These are phyloP conservation scores for Venturia carpophila DNA, from an alignment of 2,329 filamentous ascomycete genomes.

Conservation along the genomic window DNA sequence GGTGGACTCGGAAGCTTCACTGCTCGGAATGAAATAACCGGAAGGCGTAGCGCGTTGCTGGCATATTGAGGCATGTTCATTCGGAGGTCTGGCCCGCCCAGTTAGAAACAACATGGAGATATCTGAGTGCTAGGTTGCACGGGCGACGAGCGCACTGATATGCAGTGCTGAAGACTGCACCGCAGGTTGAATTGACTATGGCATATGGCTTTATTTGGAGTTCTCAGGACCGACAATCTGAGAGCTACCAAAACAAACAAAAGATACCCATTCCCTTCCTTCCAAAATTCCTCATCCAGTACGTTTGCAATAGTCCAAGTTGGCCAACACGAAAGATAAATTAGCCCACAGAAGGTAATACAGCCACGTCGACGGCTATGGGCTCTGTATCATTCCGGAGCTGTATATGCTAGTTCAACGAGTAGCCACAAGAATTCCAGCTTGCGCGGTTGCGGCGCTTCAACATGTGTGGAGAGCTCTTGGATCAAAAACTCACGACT, in stretches of 20 bases:
- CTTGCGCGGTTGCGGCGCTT: background rate
- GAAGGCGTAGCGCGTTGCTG: slow-evolving; percentile 10
- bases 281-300: background rate
- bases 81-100: background rate
- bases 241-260: background rate
- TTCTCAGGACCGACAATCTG: slow-evolving; percentile 3
- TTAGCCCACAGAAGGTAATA: background rate
- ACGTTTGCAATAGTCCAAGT: background rate
- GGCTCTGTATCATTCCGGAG: background rate
- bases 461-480: background rate
- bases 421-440: background rate
- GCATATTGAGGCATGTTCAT: background rate
- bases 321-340: background rate
- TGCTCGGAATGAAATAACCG: background rate
- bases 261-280: background rate
- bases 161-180: background rate
- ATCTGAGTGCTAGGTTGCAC: background rate
- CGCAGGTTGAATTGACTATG: background rate
- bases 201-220: background rate
- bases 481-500: too few species aligned
- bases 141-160: background rate
- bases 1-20: background rate
- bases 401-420: background rate
- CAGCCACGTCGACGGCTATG: background rate
- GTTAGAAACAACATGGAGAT: background rate